A percentile compares a stretch with the other conserved stretches of the same genome.
These are phyloP conservation scores for Hypomyces perniciosus DNA, from an alignment of 2,329 filamentous ascomycete species.

Conservation along the genomic window DNA sequence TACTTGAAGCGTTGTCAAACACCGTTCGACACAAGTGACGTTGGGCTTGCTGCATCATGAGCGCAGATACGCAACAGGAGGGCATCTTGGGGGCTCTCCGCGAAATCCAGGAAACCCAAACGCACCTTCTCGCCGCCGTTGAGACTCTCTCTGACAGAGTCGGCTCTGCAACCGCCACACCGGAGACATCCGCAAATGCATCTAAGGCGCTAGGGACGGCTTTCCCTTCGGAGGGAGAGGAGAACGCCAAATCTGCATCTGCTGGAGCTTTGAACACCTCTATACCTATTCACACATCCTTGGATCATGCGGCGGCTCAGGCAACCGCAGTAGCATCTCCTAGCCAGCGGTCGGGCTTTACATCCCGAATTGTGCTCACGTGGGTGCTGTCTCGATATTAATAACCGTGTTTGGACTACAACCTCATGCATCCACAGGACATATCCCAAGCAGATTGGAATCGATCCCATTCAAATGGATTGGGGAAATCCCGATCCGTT, in stretches of 20 bases:
- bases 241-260: background rate
- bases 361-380: slow-evolving; percentile 52
- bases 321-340: slow-evolving; percentile 19
- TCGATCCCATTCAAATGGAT: slow-evolving; percentile 80
- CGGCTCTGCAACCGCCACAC: slow-evolving; percentile 12
- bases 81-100: slow-evolving; percentile 27
- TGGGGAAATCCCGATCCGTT: slow-evolving; percentile 77
- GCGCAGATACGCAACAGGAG: slow-evolving; percentile 16
- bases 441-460: slow-evolving; percentile 89
- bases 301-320: slow-evolving; percentile 2
- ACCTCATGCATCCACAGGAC: slow-evolving; percentile 43
- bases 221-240: background rate
- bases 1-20: too few species aligned
- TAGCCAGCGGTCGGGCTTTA: slow-evolving; percentile 39
- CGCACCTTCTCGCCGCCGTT: slow-evolving; percentile 34
- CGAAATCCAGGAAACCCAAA: slow-evolving; percentile 38
- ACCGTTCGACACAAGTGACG: too few species aligned
- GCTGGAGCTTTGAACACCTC: background rate
- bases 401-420: background rate
- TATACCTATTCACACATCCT: background rate
- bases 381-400: slow-evolving; percentile 25
- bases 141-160: slow-evolving; percentile 32
- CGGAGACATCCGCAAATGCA: slow-evolving; percentile 7
- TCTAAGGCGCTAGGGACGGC: slow-evolving; percentile 2
- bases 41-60: slow-evolving; percentile 17